A percentile compares a stretch with the other conserved stretches of the same genome.
Evolutionary conservation across 805 yeast species (phyloP).

Genomic region (Candida alai): DNA sequence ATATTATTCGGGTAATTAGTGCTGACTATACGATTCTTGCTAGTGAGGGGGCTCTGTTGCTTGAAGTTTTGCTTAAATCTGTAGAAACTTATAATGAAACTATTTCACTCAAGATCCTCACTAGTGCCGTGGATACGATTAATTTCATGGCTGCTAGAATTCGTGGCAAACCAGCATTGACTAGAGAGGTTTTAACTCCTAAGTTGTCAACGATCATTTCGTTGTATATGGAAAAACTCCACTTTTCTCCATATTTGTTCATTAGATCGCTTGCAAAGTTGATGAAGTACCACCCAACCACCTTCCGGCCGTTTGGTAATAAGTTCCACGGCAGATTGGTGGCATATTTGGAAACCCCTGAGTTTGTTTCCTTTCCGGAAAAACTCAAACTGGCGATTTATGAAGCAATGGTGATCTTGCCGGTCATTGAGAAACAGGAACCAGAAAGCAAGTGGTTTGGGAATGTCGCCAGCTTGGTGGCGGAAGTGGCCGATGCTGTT

Average conservation of each 20-base stretch:
- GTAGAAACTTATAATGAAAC: conserved; percentile 36
- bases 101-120: conserved; percentile 27
- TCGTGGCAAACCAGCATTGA: conserved; percentile 77
- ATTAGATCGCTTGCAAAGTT: conserved; percentile 34
- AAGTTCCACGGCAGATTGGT: conserved; percentile 50
- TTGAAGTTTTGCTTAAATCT: conserved; percentile 37
- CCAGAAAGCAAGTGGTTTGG: conserved; percentile 44
- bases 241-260: conserved; percentile 28
- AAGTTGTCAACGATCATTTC: conserved; percentile 61
- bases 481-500: conserved; percentile 53
- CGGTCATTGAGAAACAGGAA: conserved; percentile 50
- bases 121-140: conserved; percentile 38
- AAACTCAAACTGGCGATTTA: conserved; percentile 40
- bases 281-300: conserved; percentile 61
- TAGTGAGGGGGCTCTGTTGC: conserved; percentile 35
- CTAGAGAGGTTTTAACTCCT: conserved; percentile 82
- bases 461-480: conserved; percentile 45
- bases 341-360: conserved; percentile 26
- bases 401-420: conserved; percentile 52
- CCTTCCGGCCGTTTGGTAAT: conserved; percentile 74
- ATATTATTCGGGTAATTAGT: conserved; percentile 43
- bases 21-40: conserved; percentile 36
- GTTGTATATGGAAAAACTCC: conserved; percentile 43
- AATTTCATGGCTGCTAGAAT: conserved; percentile 43
- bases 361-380: conserved; percentile 37